Evolutionary conservation across 306 rosid species (phyloP).

Genomic region (Corylus heterophylla): DNA sequence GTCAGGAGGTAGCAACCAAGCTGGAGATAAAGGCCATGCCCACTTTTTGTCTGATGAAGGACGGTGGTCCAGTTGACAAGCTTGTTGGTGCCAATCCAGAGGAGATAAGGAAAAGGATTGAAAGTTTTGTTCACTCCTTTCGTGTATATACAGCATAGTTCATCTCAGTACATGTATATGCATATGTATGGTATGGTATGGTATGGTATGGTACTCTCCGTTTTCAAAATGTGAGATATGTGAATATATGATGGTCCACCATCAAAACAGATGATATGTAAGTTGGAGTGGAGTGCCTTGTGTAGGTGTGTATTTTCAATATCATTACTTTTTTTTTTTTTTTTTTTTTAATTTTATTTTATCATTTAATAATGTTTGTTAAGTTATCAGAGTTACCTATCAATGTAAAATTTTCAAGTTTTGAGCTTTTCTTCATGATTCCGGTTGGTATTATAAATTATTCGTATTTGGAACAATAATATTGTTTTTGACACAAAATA

Average conservation of each 20-base stretch:
- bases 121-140: slow-evolving; percentile 49
- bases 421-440: too few relatives aligned
- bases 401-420: not conserved
- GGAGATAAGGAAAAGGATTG: slow-evolving; percentile 82
- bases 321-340: slow-evolving; percentile 3
- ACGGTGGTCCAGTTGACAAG: slow-evolving; percentile 55
- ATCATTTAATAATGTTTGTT: too few relatives aligned
- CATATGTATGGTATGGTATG: slow-evolving; percentile 16
- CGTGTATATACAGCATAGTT: slow-evolving; percentile 46
- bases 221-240: slow-evolving; percentile 23
- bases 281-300: not conserved
- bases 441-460: too few relatives aligned
- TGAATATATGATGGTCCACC: slow-evolving; percentile 27
- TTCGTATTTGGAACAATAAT: too few relatives aligned
- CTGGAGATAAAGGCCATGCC: slow-evolving; percentile 89
- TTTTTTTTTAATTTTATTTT: not conserved
- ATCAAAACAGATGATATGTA: not conserved
- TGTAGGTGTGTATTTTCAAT: slow-evolving; percentile 13
- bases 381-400: too few relatives aligned
- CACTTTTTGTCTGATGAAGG: slow-evolving; percentile 68
- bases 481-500: too few relatives aligned
- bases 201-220: not conserved
- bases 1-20: slow-evolving; percentile 74
- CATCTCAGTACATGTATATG: not conserved
- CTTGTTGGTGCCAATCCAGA: slow-evolving; percentile 94